Percentiles rank a stretch among this genome's conserved stretches.
These are phyloP conservation scores for Paraurostyla sp. DNA, from an alignment of 73 alveolate genomes.

Conservation along the genomic window DNA sequence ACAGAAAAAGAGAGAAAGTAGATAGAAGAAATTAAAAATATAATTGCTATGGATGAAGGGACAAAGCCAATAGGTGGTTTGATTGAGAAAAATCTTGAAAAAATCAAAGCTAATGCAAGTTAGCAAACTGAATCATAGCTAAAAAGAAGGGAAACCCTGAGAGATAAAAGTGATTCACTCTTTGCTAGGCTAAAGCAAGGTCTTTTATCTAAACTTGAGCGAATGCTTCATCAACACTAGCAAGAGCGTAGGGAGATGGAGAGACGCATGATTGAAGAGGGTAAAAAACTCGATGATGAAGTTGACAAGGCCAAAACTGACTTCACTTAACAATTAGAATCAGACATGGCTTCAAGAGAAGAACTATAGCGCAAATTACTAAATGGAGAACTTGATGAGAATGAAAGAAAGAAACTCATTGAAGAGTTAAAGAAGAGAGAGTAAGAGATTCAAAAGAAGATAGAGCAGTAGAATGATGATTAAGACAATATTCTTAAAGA, in stretches of 20 bases:
- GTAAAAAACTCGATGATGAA: not conserved
- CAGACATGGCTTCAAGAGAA: not conserved
- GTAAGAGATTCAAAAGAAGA: not conserved
- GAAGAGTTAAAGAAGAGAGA: not conserved
- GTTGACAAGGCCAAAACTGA: not conserved
- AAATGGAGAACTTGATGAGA: not conserved
- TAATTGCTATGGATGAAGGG: slow-evolving; percentile 31
- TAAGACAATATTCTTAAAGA: slow-evolving; percentile 12
- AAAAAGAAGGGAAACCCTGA: not conserved
- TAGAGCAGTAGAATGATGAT: not conserved
- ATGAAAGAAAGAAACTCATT: not conserved
- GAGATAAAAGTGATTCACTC: not conserved
- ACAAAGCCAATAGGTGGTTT: not conserved
- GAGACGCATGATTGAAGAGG: slow-evolving; percentile 7
- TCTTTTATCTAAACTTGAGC: not conserved
- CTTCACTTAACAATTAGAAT: not conserved
- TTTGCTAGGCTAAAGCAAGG: slow-evolving; percentile 21
- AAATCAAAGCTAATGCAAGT: not conserved
- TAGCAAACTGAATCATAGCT: not conserved
- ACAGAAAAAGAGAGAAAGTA: slow-evolving; percentile 25
- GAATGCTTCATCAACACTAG: not conserved
- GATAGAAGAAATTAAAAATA: slow-evolving; percentile 15
- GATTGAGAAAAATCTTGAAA: slow-evolving; percentile 12
- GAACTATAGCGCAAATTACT: slow-evolving; percentile 15
- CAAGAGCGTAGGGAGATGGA: slow-evolving; percentile 32